These are phyloP conservation scores for Retiboletus fuscus DNA, from an alignment of 1,284 basidiomycete species.

Conservation along the genomic window DNA sequence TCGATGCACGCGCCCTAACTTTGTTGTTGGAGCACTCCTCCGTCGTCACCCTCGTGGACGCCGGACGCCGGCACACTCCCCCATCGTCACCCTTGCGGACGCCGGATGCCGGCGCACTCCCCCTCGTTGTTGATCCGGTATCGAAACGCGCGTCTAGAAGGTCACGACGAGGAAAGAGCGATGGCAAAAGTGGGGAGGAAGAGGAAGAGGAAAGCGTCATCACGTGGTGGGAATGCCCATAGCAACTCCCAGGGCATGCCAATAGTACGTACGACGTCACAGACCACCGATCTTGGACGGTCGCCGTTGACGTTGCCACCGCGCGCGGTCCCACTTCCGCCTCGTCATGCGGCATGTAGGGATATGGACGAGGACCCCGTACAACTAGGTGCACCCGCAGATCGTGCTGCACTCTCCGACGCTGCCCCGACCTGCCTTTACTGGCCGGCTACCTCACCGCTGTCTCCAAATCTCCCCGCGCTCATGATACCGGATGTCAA, in stretches of 20 bases:
- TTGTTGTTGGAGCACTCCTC: too few relatives aligned
- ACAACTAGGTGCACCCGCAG: slow-evolving; percentile 35
- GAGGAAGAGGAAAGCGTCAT: slow-evolving; percentile 48
- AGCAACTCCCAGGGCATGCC: slow-evolving; percentile 25
- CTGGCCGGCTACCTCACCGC: slow-evolving; percentile 39
- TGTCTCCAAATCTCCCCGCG: slow-evolving; percentile 53
- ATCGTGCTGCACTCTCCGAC: slow-evolving; percentile 50
- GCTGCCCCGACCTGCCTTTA: slow-evolving; percentile 47
- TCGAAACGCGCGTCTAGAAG: slow-evolving; percentile 74
- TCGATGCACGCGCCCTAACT: too few relatives aligned
- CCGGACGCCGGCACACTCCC: too few relatives aligned
- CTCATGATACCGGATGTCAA: slow-evolving; percentile 50
- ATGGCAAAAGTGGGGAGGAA: slow-evolving; percentile 47
- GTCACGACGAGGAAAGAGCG: slow-evolving; percentile 71
- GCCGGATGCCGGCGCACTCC: too few relatives aligned
- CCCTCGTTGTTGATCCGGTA: slow-evolving; percentile 77
- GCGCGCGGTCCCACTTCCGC: slow-evolving; percentile 70
- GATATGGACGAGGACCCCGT: slow-evolving; percentile 36
- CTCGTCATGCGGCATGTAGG: slow-evolving; percentile 53
- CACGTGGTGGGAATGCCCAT: slow-evolving; percentile 16
- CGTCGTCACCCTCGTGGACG: too few relatives aligned
- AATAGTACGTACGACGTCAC: slow-evolving; percentile 43
- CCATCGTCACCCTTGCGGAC: too few relatives aligned
- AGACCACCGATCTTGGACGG: slow-evolving; percentile 45
- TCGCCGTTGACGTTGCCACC: slow-evolving; percentile 58